Evolutionary conservation across 225 moss, liverwort and hornwort species (phyloP).

Genomic region (Marchantia polymorpha): DNA sequence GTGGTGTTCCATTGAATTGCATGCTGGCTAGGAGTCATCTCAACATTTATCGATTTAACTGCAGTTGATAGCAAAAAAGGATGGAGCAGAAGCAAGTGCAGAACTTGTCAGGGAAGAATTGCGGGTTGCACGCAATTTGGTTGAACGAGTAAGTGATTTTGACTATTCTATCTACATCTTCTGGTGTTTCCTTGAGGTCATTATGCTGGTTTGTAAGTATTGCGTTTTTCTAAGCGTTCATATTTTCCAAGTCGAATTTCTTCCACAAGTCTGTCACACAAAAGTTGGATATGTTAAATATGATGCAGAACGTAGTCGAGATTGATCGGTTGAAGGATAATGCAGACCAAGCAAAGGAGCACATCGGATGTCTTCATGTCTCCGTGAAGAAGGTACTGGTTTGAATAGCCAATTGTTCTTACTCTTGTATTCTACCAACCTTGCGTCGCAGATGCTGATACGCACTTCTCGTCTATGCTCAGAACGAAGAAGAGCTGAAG

Average conservation of each 20-base stretch:
- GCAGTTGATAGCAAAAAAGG: slow-evolving; percentile 51
- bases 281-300: background rate
- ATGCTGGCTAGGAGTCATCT: background rate
- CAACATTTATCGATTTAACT: background rate
- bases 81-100: slow-evolving; percentile 56
- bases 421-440: background rate
- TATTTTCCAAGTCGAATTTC: too few relatives aligned
- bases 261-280: background rate
- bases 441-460: background rate
- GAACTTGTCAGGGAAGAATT: slow-evolving; percentile 74
- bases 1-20: background rate
- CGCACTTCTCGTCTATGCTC: slow-evolving; percentile 18
- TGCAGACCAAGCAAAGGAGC: slow-evolving; percentile 68
- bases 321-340: slow-evolving; percentile 63
- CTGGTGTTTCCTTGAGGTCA: background rate
- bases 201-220: too few relatives aligned
- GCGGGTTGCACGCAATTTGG: slow-evolving; percentile 59
- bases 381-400: slow-evolving; percentile 50
- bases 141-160: slow-evolving; percentile 50
- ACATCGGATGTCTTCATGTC: slow-evolving; percentile 59
- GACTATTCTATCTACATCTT: background rate
- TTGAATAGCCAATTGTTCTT: background rate
- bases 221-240: too few relatives aligned
- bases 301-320: slow-evolving; percentile 51
- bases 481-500: slow-evolving; percentile 74